Percentiles rank a stretch among this genome's conserved stretches.
These are phyloP conservation scores for Malus fusca DNA, from an alignment of 306 rosid species.

Conservation along the genomic window DNA sequence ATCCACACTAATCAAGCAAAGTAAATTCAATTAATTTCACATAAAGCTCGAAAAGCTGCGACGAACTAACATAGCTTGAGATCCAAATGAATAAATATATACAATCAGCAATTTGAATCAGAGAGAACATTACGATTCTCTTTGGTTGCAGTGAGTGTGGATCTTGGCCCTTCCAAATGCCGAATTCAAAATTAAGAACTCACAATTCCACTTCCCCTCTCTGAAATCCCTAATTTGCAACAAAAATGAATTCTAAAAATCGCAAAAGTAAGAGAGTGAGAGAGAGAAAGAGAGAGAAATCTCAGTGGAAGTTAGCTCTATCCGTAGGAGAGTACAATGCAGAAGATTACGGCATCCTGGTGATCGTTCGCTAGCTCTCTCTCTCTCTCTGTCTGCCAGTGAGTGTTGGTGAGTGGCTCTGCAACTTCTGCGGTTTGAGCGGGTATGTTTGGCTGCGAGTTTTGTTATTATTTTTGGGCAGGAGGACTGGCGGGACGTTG, in stretches of 20 bases:
- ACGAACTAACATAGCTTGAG: background rate
- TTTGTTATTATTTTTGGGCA: too few species aligned
- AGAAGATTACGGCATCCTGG: background rate
- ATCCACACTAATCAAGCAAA: background rate
- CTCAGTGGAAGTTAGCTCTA: background rate
- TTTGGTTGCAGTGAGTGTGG: background rate
- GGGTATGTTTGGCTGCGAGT: background rate
- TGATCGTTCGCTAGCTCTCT: background rate
- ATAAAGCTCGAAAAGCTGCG: background rate
- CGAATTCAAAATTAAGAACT: background rate
- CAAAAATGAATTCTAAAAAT: background rate
- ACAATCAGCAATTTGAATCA: background rate
- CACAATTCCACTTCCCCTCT: background rate
- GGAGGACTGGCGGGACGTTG: too few species aligned
- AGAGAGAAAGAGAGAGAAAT: background rate
- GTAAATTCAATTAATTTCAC: background rate
- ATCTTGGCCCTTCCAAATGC: background rate
- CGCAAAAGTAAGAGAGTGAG: background rate
- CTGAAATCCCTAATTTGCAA: background rate
- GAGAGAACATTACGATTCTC: background rate
- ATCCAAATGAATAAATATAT: background rate
- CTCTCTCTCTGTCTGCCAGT: background rate
- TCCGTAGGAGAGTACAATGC: background rate
- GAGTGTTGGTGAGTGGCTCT: background rate
- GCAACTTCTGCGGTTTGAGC: background rate